Base-by-base conservation (phyloP, 768 basidiomycete genomes). In the Gyrodon lividus region DNA sequence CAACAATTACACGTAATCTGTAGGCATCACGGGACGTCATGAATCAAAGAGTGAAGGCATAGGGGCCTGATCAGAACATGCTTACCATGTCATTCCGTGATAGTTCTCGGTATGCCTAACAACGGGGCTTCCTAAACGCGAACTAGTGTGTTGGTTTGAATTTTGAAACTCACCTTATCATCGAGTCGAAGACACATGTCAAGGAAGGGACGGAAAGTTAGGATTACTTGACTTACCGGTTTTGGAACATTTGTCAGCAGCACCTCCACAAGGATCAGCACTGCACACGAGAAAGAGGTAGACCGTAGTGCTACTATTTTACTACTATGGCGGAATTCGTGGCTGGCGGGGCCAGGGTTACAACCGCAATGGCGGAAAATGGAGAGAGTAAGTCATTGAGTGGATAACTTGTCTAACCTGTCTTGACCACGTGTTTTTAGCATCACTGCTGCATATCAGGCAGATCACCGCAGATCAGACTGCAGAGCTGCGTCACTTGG, bases 401-500 rank as follows among this genome's bases (percentile, higher is more conserved):
- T 23, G 30, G 24, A 4, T 2, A 12, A 44, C 20, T 20, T 24
- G 37, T 26, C 49, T 24, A 5, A 28, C 20, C 14, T 12, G 19
- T n/a, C 19, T 46, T 12, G 42, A 34, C 37, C 46, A 35, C 51
- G 30, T 37, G 24, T 54, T 43, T 55, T 46, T 40, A 59, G 62
- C 43, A 23, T 20, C 43, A 22, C 22, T 38, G 33, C 41, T 61
- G 51, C 40, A 26, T 17, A 63, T 73, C 57, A 53, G 48, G 6
- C 62, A 54, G 44, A 77, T 82, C 60, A 55, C 64, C 24, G 68
- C 70, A 14, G 66, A 73, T 34, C 63, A 77, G 42, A 83, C 83
- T 0, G 59, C 81, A 40, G 59, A 69, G 6, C 73, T 84, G 34
- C 77, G 82, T 35, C 82, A 82, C 63, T 70, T 72, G 22, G 79